These are phyloP conservation scores for Podospora pseudocomata DNA, from an alignment of 495 filamentous ascomycete species.

Conservation along the genomic window DNA sequence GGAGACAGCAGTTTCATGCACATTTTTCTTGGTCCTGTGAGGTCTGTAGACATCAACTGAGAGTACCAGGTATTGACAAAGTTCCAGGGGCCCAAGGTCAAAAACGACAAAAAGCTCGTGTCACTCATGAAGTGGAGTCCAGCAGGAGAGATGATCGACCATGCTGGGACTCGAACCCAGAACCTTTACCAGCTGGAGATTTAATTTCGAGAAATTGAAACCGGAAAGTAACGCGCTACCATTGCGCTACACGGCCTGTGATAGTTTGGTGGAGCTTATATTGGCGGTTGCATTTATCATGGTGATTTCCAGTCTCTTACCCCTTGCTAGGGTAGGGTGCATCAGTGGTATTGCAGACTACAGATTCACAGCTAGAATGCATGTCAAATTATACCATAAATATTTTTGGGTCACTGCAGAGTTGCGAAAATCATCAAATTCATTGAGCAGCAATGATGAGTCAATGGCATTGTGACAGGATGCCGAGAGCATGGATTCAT, in stretches of 20 bases:
- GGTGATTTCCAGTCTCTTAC: neutral
- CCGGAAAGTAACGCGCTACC: slow-evolving; percentile 6
- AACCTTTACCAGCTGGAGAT: slow-evolving; percentile 1
- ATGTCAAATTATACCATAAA: too few species aligned
- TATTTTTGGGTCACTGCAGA: too few species aligned
- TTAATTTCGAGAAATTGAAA: neutral
- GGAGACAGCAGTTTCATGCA: neutral
- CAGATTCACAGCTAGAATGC: too few species aligned
- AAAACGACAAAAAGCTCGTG: neutral
- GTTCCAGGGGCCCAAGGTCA: neutral
- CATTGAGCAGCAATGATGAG: too few species aligned
- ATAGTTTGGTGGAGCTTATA: neutral
- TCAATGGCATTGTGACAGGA: too few species aligned
- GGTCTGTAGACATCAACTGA: too few species aligned
- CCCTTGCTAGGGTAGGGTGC: neutral
- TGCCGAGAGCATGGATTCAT: too few species aligned
- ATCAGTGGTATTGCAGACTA: too few species aligned
- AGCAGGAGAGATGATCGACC: neutral
- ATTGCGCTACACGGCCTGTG: slow-evolving; percentile 4
- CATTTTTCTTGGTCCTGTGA: neutral
- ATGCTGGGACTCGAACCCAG: slow-evolving; percentile 5
- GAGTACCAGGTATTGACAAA: neutral
- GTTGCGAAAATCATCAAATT: too few species aligned
- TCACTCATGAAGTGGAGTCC: neutral
- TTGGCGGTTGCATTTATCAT: neutral